These are phyloP conservation scores for Wickerhamiella infanticola DNA, from an alignment of 1,139 yeast species.

Conservation along the genomic window DNA sequence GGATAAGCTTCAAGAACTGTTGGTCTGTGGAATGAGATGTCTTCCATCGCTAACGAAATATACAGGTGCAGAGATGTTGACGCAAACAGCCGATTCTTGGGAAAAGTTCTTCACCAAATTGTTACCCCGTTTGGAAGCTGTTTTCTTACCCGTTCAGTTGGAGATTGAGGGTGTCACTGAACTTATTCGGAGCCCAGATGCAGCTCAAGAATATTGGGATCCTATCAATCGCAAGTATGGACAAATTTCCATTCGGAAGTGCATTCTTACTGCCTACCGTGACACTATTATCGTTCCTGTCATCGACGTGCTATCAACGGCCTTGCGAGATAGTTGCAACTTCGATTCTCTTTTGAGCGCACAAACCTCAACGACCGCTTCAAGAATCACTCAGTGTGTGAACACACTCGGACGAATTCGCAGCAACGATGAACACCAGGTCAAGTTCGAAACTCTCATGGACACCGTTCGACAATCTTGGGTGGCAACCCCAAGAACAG, in stretches of 20 bases:
- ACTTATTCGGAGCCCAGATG: slow-evolving; percentile 17
- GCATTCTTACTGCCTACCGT: slow-evolving; percentile 23
- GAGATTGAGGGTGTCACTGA: slow-evolving; percentile 32
- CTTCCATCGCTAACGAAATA: not conserved
- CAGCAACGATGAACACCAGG: slow-evolving; percentile 38
- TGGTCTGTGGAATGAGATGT: slow-evolving; percentile 29
- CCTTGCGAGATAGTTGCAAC: slow-evolving; percentile 5
- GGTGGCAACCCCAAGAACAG: slow-evolving; percentile 20
- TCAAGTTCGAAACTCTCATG: slow-evolving; percentile 33
- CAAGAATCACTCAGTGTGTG: slow-evolving; percentile 39
- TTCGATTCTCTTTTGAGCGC: slow-evolving; percentile 4
- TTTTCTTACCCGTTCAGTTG: slow-evolving; percentile 42
- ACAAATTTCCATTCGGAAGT: slow-evolving; percentile 21
- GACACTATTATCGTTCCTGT: slow-evolving; percentile 25
- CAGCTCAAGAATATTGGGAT: slow-evolving; percentile 28
- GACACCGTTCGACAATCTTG: slow-evolving; percentile 17
- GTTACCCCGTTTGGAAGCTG: slow-evolving; percentile 42
- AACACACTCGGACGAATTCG: slow-evolving; percentile 37
- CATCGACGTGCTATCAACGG: slow-evolving; percentile 29
- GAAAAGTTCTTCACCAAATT: slow-evolving; percentile 37
- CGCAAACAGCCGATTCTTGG: slow-evolving; percentile 31
- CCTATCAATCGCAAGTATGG: slow-evolving; percentile 20
- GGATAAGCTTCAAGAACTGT: slow-evolving; percentile 33
- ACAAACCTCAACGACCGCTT: slow-evolving; percentile 21
- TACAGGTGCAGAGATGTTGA: slow-evolving; percentile 17